Base-by-base conservation (phyloP, 208 protist genomes). In the Tritrichomonas musculus region DNA sequence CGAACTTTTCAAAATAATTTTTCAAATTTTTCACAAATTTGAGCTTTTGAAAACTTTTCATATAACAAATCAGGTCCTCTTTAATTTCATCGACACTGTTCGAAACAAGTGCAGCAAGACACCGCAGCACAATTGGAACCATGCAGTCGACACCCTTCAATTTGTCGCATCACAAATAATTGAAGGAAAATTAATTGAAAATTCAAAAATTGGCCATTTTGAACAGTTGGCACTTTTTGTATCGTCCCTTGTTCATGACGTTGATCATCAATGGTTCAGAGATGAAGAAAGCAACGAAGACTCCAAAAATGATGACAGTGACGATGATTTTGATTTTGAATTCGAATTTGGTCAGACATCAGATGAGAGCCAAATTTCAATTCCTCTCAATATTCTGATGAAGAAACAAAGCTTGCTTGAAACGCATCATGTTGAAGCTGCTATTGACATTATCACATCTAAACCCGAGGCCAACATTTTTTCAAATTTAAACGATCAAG, bases 221-320 rank as follows among this genome's bases (percentile, higher is more conserved):
- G 97, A 99, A 93, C 93, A 97, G 27, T 96, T 98, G 25, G 97
- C 97, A 4, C 93, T 95, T 22, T 17, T 99, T 14, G 94, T 98
- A 30, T 96, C 97, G n/a, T 96, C 96, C 33, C 95, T 97, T 27
- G 96, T 98, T 75, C 98, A 99, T 95, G 98, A 99, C 96, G 97
- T 97, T 93, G 97, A 98, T 93, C 98, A 99, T 95, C 98, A 97
- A 0, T 98, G 98, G 36, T 93, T 98, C 47, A 98, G 98, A 95
- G 98, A 99, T 95, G n/a, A n/a, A n/a, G n/a, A n/a, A n/a, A n/a
- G n/a, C n/a, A n/a, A n/a, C n/a, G n/a, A n/a, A n/a, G n/a, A n/a
- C n/a, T n/a, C n/a, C n/a, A n/a, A n/a, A n/a, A n/a, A n/a, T n/a
- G n/a, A n/a, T n/a, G n/a, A n/a, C n/a, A n/a, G n/a, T n/a, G n/a